Evolutionary conservation across 1,139 yeast genomes (phyloP).

Genomic region (Geotrichum reessii): DNA sequence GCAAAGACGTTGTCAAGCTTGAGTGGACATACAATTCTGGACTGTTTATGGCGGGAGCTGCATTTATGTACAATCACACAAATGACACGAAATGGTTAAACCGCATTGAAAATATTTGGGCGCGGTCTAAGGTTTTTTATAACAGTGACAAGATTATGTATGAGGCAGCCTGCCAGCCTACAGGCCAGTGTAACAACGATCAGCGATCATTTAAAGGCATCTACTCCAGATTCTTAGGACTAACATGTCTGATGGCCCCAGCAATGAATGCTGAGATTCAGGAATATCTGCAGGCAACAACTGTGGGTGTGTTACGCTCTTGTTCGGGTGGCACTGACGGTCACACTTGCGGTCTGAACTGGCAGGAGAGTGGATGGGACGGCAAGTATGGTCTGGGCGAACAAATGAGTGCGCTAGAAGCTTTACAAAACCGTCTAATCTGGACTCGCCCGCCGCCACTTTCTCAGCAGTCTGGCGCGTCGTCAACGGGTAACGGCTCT

Average conservation of each 20-base stretch:
- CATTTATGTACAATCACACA: constrained; percentile 73
- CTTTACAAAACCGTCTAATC: constrained; percentile 51
- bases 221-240: constrained; percentile 67
- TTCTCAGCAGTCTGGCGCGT: constrained; percentile 44
- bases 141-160: constrained; percentile 58
- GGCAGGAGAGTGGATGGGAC: constrained; percentile 72
- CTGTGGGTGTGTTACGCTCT: constrained; percentile 72
- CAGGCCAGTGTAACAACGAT: constrained; percentile 66
- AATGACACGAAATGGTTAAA: constrained; percentile 63
- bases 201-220: constrained; percentile 87
- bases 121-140: constrained; percentile 52
- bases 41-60: constrained; percentile 70
- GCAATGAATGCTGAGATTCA: constrained; percentile 50
- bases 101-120: constrained; percentile 39
- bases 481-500: constrained; percentile 36
- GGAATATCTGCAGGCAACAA: constrained; percentile 53
- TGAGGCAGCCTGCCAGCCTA: constrained; percentile 75
- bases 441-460: constrained; percentile 40
- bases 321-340: constrained; percentile 87
- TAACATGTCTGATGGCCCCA: constrained; percentile 70
- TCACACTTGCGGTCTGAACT: constrained; percentile 81
- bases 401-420: constrained; percentile 83
- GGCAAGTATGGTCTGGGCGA: constrained; percentile 85
- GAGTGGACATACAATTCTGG: constrained; percentile 93
- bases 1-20: constrained; percentile 51